phyloP scores from a whole-genome alignment of 352 stramenopile species.

The Phytophthora palmivora region DNA sequence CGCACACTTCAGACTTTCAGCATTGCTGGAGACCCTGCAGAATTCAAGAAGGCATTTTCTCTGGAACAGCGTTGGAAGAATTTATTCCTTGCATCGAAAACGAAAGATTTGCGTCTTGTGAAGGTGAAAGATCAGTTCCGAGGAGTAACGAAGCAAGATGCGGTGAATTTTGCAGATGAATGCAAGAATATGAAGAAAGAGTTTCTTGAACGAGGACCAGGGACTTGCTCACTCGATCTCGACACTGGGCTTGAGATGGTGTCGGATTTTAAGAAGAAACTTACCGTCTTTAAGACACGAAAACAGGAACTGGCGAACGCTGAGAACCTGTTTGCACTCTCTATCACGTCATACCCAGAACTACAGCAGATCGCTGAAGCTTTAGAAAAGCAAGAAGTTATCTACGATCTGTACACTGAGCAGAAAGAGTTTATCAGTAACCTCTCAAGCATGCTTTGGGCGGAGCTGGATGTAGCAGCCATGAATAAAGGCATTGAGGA shows the following conservation, averaged over 20 bases:
- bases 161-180: conserved; percentile 87
- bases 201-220: conserved; percentile 89
- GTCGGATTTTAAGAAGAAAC: conserved; percentile 80
- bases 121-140: conserved; percentile 96
- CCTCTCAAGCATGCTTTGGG: conserved; percentile 92
- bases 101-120: conserved; percentile 93
- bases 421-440: conserved; percentile 94
- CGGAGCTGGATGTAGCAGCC: conserved; percentile 90
- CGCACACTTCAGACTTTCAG: conserved; percentile 84
- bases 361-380: conserved; percentile 88
- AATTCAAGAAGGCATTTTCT: conserved; percentile 75
- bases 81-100: conserved; percentile 88
- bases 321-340: conserved; percentile 93
- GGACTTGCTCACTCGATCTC: conserved; percentile 82
- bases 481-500: conserved; percentile 94
- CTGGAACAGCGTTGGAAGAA: conserved; percentile 88
- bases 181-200: conserved; percentile 88
- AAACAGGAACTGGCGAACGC: conserved; percentile 93
- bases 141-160: conserved; percentile 93
- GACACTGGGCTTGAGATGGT: conserved; percentile 92
- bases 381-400: conserved; percentile 88
- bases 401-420: conserved; percentile 94
- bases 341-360: conserved; percentile 92
- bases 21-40: conserved; percentile 74
- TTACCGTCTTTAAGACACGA: conserved; percentile 78